Conservation (phyloP, 805 yeast species). For the Saccharomycopsis sp. region DNA sequence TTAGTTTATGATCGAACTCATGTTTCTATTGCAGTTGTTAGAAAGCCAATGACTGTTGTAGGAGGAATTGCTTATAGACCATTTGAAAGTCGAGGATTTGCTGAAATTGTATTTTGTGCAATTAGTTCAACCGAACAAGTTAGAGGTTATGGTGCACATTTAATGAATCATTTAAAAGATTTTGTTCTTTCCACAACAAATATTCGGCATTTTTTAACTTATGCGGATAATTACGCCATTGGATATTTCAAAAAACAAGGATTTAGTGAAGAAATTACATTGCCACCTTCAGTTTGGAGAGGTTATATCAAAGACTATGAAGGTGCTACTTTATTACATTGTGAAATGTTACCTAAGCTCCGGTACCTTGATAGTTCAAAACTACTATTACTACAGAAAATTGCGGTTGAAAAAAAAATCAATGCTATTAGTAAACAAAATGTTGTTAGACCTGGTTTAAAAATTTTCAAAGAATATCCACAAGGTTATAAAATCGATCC, state of each 20-base stretch:
- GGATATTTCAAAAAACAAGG: slow-evolving; percentile 99
- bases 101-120: slow-evolving; percentile 98
- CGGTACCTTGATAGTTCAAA: slow-evolving; percentile 86
- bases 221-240: slow-evolving; percentile 98
- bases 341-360: slow-evolving; percentile 83
- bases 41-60: slow-evolving; percentile 89
- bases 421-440: slow-evolving; percentile 73
- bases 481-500: slow-evolving; percentile 51
- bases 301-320: slow-evolving; percentile 98
- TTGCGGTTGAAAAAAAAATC: slow-evolving; percentile 82
- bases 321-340: slow-evolving; percentile 98
- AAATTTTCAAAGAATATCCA: slow-evolving; percentile 47
- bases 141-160: slow-evolving; percentile 96
- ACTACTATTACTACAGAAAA: slow-evolving; percentile 79
- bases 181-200: slow-evolving; percentile 85
- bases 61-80: slow-evolving; percentile 98
- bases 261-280: slow-evolving; percentile 86
- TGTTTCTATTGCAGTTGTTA: slow-evolving; percentile 90
- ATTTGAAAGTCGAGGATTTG: slow-evolving; percentile 82
- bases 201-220: slow-evolving; percentile 80
- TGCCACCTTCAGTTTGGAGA: slow-evolving; percentile 88
- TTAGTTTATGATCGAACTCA: slow-evolving; percentile 92
- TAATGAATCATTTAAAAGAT: slow-evolving; percentile 96
- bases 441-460: slow-evolving; percentile 74
- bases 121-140: slow-evolving; percentile 97